Evolutionary conservation across 192 early-diverging fungal species (phyloP).

Genomic region (Piromyces finnis): DNA sequence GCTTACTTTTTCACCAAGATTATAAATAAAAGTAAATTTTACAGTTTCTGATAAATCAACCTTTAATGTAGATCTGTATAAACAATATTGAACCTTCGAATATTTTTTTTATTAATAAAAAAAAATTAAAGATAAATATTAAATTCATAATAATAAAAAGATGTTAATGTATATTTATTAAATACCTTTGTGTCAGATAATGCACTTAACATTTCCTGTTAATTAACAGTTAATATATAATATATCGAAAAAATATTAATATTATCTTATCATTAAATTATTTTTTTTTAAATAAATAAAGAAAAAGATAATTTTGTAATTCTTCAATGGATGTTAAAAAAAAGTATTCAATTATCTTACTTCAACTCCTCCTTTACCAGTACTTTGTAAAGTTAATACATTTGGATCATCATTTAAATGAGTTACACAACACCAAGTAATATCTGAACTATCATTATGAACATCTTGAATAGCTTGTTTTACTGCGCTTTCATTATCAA

Average conservation of each 20-base stretch:
- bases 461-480: neutral
- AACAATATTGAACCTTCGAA: constrained; percentile 1
- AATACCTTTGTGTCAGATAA: neutral
- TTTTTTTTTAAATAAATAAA: no score
- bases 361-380: constrained; percentile 2
- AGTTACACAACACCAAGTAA: neutral
- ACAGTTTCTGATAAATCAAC: constrained; percentile 11
- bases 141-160: no score
- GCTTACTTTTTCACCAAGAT: constrained; percentile 12
- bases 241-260: no score
- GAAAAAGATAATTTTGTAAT: no score
- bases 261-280: no score
- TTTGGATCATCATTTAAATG: constrained; percentile 2
- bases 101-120: no score
- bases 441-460: neutral
- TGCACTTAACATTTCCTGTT: neutral
- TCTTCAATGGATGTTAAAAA: no score
- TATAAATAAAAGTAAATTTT: constrained; percentile 19
- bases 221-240: neutral
- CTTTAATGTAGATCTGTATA: constrained; percentile 1
- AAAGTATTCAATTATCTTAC: constrained; percentile 7
- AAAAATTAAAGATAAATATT: no score
- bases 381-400: neutral
- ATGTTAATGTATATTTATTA: no score
- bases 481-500: no score